phyloP scores from a whole-genome alignment of 306 rosid species.

The Elaeagnus macrophylla region DNA sequence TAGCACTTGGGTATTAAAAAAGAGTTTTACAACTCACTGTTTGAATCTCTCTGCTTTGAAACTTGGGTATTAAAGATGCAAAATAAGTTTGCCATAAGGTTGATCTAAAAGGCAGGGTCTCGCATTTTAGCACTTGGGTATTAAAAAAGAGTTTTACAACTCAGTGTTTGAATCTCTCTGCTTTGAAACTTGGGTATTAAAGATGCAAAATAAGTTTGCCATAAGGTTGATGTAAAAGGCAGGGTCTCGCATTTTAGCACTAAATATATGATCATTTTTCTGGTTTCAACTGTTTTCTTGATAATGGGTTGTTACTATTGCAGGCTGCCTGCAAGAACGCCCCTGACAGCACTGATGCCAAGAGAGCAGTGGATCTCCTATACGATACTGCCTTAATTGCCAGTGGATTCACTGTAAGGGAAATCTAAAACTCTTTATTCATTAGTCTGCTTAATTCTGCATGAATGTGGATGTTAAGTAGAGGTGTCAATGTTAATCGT shows the following conservation, averaged over 20 bases:
- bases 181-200: no score
- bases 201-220: background rate
- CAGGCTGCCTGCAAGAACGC: constrained; percentile 96
- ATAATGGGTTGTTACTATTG: constrained; percentile 4
- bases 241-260: background rate
- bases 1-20: background rate
- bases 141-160: no score
- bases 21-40: no score
- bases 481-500: no score
- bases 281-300: background rate
- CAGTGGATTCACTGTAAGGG: constrained; percentile 85
- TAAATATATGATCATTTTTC: background rate
- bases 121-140: background rate
- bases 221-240: background rate
- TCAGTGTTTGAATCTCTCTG: no score
- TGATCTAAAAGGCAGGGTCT: no score
- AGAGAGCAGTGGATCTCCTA: constrained; percentile 80
- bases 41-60: no score
- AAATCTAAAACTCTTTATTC: background rate
- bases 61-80: no score
- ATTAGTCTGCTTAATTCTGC: no score
- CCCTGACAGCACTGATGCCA: constrained; percentile 76
- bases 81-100: background rate
- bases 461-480: no score
- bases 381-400: constrained; percentile 88